Evolutionary conservation across 73 alveolate species (phyloP), one percentile per base, ranked within the genome.

Genomic region (Durusdinium trenchii): DNA sequence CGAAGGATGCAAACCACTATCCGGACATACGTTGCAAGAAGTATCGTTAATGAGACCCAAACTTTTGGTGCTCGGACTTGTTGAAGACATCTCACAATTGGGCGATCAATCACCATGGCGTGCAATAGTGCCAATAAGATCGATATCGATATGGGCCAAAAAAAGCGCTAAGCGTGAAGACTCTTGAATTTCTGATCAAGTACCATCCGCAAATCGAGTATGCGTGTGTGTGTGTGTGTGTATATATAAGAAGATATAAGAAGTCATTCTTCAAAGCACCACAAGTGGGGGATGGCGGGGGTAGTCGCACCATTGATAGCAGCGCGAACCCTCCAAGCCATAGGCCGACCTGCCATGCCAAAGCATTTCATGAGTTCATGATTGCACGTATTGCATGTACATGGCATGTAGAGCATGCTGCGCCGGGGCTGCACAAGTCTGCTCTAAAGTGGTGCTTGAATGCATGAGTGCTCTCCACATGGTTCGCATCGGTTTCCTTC

Each of bases 51-150:
- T n/a, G 30, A 38, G 10, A 71, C 54, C 85, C n/a, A 73, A 3
- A 51, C 85, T 51, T 73, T 73, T 26, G 85, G 85, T 48, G 52
- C 48, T 73, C 42, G 85, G 26, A 73, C 85, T 38, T 73, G 85
- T 73, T 73, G 85, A 32, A 73, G 2, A 73, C 32, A 12, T 6
- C 30, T 73, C 85, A 73, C 85, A 35, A 46, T 18, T 20, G 10
- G 64, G 7, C 57, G 50, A 38, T 35, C 51, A 9, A 51, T 40
- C 85, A 38, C 23, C 54, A 38, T 32, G 30, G 50, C 52, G n/a
- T n/a, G n/a, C n/a, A n/a, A n/a, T n/a, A n/a, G n/a, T n/a, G n/a
- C n/a, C n/a, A n/a, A n/a, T n/a, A n/a, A n/a, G n/a, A n/a, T n/a
- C n/a, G n/a, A n/a, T n/a, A n/a, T n/a, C 16, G 35, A 12, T 28